A percentile compares a stretch with the other conserved stretches of the same genome.
Conservation (phyloP, 2,329 filamentous ascomycete genomes). For the Emmonsia crescens region DNA sequence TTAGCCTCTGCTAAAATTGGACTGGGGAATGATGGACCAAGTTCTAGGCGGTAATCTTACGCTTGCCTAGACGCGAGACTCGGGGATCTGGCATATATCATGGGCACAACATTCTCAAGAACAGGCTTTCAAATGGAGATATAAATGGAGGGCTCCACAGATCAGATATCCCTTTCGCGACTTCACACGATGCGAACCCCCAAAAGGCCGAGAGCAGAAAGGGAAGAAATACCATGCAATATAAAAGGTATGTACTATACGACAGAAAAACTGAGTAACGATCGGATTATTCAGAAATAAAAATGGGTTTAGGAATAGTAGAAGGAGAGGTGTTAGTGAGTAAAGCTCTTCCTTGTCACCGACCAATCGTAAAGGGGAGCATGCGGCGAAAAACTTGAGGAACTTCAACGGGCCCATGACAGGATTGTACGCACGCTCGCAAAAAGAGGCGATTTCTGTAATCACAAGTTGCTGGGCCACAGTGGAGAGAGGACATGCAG, state of each 20-base stretch:
- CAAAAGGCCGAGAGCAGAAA: background rate
- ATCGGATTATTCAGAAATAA: background rate
- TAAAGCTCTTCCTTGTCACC: background rate
- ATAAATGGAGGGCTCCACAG: background rate
- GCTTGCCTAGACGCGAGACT: constrained; percentile 3
- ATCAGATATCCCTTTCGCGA: background rate
- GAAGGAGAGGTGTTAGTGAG: background rate
- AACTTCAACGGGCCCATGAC: background rate
- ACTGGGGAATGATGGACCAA: constrained; percentile 1
- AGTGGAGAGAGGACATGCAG: background rate
- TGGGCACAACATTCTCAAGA: background rate
- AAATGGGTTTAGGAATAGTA: background rate
- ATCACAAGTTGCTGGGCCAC: background rate
- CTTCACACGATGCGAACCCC: background rate
- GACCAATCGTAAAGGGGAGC: background rate
- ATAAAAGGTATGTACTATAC: background rate
- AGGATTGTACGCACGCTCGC: background rate
- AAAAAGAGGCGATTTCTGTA: background rate
- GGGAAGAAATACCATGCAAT: background rate
- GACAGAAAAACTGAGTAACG: background rate
- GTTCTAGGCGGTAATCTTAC: constrained; percentile 6
- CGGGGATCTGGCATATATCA: background rate
- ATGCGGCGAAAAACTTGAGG: background rate
- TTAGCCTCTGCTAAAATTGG: constrained; percentile 6
- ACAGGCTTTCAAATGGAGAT: background rate